Percentiles rank a stretch among this genome's conserved stretches.
Conservation (phyloP, 176 grass and related monocot genomes). For the Guadua angustifolia region DNA sequence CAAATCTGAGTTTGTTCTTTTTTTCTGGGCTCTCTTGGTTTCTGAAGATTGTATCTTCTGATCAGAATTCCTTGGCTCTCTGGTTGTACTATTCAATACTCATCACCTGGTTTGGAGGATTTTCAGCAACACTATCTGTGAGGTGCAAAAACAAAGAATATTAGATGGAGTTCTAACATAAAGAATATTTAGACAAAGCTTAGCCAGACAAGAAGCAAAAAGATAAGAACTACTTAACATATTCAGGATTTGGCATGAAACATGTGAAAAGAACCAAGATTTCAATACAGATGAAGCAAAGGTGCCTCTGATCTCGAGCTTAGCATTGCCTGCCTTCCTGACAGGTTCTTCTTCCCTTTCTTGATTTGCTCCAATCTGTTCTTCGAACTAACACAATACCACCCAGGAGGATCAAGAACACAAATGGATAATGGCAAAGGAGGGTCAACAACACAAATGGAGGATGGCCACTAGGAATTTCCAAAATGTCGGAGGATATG, state of each 20-base stretch:
- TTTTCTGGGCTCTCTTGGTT: no score
- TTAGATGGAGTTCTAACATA: background rate
- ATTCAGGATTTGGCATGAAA: background rate
- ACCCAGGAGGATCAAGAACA: conserved; percentile 27
- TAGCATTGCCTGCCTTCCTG: background rate
- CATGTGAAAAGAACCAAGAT: background rate
- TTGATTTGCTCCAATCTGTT: background rate
- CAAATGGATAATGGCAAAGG: background rate
- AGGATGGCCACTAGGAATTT: background rate
- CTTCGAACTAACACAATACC: background rate
- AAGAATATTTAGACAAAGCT: background rate
- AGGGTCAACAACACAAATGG: conserved; percentile 25
- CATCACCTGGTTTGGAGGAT: background rate
- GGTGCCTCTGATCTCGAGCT: conserved; percentile 17
- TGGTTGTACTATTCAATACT: background rate
- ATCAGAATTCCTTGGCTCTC: background rate
- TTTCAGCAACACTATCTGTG: background rate
- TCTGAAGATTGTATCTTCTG: background rate
- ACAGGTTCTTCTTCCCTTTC: background rate
- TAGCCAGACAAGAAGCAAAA: background rate
- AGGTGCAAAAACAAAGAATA: background rate
- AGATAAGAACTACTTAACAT: background rate
- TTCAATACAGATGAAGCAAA: background rate
- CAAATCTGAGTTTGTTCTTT: background rate
- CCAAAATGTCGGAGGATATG: conserved; percentile 2